Percentiles rank a stretch among this genome's conserved stretches.
Evolutionary conservation across 768 basidiomycete species (phyloP).

Genomic region (Amanita subjunquillea): DNA sequence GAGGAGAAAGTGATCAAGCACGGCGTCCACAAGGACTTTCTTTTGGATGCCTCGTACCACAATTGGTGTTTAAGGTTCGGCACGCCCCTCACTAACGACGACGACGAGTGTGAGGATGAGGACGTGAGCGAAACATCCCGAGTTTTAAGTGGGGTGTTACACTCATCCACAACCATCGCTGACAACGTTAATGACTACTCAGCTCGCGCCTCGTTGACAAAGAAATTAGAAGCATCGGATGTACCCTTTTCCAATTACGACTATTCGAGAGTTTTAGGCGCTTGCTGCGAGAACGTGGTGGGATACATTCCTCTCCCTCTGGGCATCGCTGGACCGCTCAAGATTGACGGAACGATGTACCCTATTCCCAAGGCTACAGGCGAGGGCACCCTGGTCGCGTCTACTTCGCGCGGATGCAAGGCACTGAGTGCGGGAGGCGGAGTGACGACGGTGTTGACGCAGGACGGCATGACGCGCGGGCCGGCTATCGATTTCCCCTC

Average conservation of each 20-base stretch:
- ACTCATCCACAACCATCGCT: background rate
- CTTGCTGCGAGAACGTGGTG: slow-evolving; percentile 98
- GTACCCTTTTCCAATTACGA: slow-evolving; percentile 84
- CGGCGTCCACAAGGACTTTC: no score
- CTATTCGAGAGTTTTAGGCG: slow-evolving; percentile 88
- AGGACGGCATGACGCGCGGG: slow-evolving; percentile 94
- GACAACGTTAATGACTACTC: background rate
- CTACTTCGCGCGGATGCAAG: slow-evolving; percentile 95
- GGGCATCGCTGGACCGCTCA: slow-evolving; percentile 93
- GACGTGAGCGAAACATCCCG: no score
- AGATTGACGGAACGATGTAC: slow-evolving; percentile 72
- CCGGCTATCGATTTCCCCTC: slow-evolving; percentile 89
- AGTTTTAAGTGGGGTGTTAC: slow-evolving; percentile 28
- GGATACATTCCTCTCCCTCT: slow-evolving; percentile 95
- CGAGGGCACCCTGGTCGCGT: slow-evolving; percentile 98
- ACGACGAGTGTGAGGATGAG: no score
- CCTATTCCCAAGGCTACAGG: slow-evolving; percentile 99
- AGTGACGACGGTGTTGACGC: slow-evolving; percentile 50
- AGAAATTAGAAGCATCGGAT: slow-evolving; percentile 74
- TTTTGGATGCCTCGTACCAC: no score
- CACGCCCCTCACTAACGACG: no score
- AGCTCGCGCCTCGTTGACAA: slow-evolving; percentile 81
- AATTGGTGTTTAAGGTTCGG: no score
- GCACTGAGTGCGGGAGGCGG: slow-evolving; percentile 95
- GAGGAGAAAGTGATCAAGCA: no score